Percentiles rank a stretch among this genome's conserved stretches.
Conservation (phyloP, 2,329 filamentous ascomycete species). For the Penicillium sp. region DNA sequence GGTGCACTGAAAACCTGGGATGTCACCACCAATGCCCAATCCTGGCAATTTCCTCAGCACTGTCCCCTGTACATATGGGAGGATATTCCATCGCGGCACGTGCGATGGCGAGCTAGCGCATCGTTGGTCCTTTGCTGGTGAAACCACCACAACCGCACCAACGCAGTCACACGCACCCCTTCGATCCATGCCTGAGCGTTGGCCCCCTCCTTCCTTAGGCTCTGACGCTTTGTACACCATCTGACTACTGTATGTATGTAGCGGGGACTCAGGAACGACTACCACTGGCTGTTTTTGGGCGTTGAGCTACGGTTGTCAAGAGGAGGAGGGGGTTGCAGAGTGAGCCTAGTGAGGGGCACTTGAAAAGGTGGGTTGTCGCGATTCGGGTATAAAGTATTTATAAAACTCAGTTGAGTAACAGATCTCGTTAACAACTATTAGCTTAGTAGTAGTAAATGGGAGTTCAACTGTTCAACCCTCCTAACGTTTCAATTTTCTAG, state of each 20-base stretch:
- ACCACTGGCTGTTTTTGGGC: slow-evolving; percentile 26
- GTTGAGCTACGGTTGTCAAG: background rate
- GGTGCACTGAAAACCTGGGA: background rate
- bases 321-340: slow-evolving; percentile 6
- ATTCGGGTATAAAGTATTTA: background rate
- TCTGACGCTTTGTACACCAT: slow-evolving; percentile 4
- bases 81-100: background rate
- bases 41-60: background rate
- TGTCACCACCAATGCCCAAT: background rate
- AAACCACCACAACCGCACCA: slow-evolving; percentile 1
- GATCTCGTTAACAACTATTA: too few relatives aligned
- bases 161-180: slow-evolving; percentile 13
- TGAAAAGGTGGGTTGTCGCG: background rate
- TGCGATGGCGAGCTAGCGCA: background rate
- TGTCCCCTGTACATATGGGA: background rate
- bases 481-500: too few relatives aligned
- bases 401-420: too few relatives aligned
- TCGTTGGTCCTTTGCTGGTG: background rate
- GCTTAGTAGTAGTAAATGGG: too few relatives aligned
- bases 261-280: slow-evolving; percentile 30
- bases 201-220: background rate
- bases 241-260: slow-evolving; percentile 13
- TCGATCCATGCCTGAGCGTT: slow-evolving; percentile 19
- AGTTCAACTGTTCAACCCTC: too few relatives aligned
- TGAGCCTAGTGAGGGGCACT: background rate